Evolutionary conservation across 352 stramenopile genomes (phyloP).

Genomic region (Globisporangium radiosum): DNA sequence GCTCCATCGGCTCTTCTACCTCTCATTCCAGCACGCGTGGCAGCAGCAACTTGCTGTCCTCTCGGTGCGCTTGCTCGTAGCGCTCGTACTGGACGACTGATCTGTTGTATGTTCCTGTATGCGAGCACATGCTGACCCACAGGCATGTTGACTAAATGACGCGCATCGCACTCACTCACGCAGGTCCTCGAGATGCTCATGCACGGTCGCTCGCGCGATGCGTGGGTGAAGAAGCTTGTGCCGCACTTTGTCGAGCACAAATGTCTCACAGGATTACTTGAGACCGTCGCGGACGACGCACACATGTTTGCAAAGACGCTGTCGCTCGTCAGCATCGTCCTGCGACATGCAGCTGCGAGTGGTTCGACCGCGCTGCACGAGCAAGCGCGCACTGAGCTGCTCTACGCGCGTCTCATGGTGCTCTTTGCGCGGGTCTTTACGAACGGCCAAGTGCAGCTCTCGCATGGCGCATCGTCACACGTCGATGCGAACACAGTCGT

Average conservation of each 20-base stretch:
- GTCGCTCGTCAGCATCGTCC: constrained; percentile 11
- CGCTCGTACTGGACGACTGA: not conserved
- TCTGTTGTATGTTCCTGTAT: not conserved
- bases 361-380: constrained; percentile 20
- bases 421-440: constrained; percentile 5
- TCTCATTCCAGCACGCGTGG: constrained; percentile 20
- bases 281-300: constrained; percentile 12
- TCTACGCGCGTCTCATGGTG: constrained; percentile 16
- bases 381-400: constrained; percentile 17
- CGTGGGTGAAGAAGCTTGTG: constrained; percentile 15
- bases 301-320: constrained; percentile 17
- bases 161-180: no score
- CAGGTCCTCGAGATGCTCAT: constrained; percentile 26
- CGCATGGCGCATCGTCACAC: not conserved
- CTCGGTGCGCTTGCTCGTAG: constrained; percentile 11
- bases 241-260: constrained; percentile 21
- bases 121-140: no score
- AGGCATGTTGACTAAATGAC: no score
- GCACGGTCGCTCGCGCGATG: constrained; percentile 9
- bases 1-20: constrained; percentile 42
- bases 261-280: constrained; percentile 17
- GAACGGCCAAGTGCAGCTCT: constrained; percentile 6
- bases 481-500: not conserved
- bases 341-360: constrained; percentile 11
- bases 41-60: constrained; percentile 13